Percentiles rank a stretch among this genome's conserved stretches.
These are phyloP conservation scores for Cladosporium velox DNA, from an alignment of 2,329 filamentous ascomycete genomes.

Conservation along the genomic window DNA sequence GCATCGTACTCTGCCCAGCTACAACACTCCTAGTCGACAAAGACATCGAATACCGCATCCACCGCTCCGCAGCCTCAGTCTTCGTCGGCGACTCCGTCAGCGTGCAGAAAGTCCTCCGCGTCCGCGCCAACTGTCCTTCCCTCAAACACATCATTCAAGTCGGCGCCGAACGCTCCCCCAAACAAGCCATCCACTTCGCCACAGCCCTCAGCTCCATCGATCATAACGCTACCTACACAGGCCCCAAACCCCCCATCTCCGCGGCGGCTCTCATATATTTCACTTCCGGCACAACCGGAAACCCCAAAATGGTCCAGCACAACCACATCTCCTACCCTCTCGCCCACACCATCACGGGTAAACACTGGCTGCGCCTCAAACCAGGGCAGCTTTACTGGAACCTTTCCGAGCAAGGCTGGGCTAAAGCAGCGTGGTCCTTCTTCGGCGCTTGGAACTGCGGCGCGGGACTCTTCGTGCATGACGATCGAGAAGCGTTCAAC, in stretches of 20 bases:
- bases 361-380: slow-evolving; percentile 41
- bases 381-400: slow-evolving; percentile 45
- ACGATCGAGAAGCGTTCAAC: slow-evolving; percentile 41
- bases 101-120: slow-evolving; percentile 39
- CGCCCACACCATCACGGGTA: slow-evolving; percentile 44
- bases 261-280: slow-evolving; percentile 44
- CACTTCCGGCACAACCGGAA: slow-evolving; percentile 44
- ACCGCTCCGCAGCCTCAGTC: slow-evolving; percentile 38
- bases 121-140: slow-evolving; percentile 37
- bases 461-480: slow-evolving; percentile 45
- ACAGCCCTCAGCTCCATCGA: slow-evolving; percentile 33
- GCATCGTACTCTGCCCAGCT: slow-evolving; percentile 43
- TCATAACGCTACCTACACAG: slow-evolving; percentile 28
- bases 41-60: slow-evolving; percentile 43
- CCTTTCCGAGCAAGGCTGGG: slow-evolving; percentile 47
- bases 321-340: slow-evolving; percentile 46
- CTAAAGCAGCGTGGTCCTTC: slow-evolving; percentile 46
- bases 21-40: slow-evolving; percentile 43
- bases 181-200: slow-evolving; percentile 34
- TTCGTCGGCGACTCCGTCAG: slow-evolving; percentile 43
- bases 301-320: slow-evolving; percentile 46
- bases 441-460: slow-evolving; percentile 46
- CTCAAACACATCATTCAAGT: slow-evolving; percentile 41
- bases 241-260: slow-evolving; percentile 31
- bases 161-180: slow-evolving; percentile 26